Evolutionary conservation across 129 eudicot species (phyloP), one percentile per base, ranked within the genome.

Genomic region (Lonicera japonica): DNA sequence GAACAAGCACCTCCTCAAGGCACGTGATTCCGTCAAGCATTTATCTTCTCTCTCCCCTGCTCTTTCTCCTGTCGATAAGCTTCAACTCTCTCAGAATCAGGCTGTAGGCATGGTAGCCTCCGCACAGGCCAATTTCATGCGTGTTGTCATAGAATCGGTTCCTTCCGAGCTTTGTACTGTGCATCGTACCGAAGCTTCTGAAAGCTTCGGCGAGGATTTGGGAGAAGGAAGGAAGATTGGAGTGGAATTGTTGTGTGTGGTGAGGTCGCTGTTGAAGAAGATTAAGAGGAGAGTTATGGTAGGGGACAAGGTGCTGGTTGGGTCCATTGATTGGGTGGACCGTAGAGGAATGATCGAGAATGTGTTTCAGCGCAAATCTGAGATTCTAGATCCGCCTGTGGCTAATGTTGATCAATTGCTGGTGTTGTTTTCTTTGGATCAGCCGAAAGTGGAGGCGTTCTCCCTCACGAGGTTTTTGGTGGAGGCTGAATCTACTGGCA

Each of bases 41-140:
- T 68, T 73, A 62, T 47, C 89, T 14, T 53, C 86, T 14, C 80
- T 79, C 22, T 62, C 89, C 4, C 86, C 97, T 19, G 61, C 78
- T 25, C 87, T 81, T 20, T 58, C 87, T 2, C 86, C 77, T 5
- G 55, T 56, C 6, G 69, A 67, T 0, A 75, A 77, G 60, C 73
- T 79, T 17, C 64, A 58, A 1, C 88, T 84, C 56, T 56, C 85
- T 0, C 73, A 75, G 4, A 73, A 79, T 56, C 89, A 91, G 58
- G 94, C 98, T 8, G 58, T 87, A 20, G 95, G 96, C 24, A 77
- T 65, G 40, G 98, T 87, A 8, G 73, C 83, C 40, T 70, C 95
- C 11, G 79, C 88, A n/a, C 95, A 91, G 56, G 98, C 98, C 15
- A 82, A 91, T 67, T 91, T 91, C 69, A 91, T 91, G 98, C 98